Conservation (phyloP, 2,329 filamentous ascomycete genomes). For the Paraconiothyrium brasiliense region DNA sequence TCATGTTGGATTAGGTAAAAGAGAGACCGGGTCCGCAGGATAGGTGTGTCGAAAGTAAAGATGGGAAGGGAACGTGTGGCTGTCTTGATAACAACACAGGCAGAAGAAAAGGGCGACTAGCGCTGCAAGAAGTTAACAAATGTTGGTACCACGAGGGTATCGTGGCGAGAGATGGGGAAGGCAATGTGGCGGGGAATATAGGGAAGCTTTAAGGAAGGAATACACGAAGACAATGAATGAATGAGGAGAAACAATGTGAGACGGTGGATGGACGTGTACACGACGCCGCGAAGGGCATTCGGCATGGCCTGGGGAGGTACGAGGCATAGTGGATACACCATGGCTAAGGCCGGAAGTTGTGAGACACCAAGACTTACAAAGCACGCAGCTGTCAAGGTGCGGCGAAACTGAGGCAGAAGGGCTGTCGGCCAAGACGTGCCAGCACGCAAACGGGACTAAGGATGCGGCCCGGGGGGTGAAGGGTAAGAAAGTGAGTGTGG, state of each 20-base stretch:
- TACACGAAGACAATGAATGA: not conserved
- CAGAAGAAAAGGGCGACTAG: conserved; percentile 32
- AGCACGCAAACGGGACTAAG: conserved; percentile 42
- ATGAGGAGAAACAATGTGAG: conserved; percentile 25
- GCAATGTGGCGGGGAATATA: not conserved
- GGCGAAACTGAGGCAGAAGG: conserved; percentile 38
- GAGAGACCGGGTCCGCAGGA: conserved; percentile 35
- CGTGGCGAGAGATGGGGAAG: not conserved
- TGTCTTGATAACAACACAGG: conserved; percentile 24
- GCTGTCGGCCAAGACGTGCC: conserved; percentile 51
- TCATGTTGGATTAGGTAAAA: conserved; percentile 41
- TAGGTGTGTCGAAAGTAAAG: conserved; percentile 18
- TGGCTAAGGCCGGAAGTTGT: conserved; percentile 27
- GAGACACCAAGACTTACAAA: conserved; percentile 45
- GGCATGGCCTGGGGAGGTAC: conserved; percentile 1
- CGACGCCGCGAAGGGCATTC: conserved; percentile 25
- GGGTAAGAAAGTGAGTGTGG: conserved; percentile 24
- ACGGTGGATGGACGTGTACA: conserved; percentile 23
- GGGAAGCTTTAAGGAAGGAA: conserved; percentile 11
- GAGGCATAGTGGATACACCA: conserved; percentile 25
- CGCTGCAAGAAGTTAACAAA: conserved; percentile 34
- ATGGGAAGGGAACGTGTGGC: conserved; percentile 25
- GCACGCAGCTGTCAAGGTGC: conserved; percentile 37
- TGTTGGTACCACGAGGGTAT: conserved; percentile 15
- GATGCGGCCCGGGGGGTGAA: conserved; percentile 30